Conservation (phyloP, 1,284 basidiomycete species). For the Cerrena zonata region DNA sequence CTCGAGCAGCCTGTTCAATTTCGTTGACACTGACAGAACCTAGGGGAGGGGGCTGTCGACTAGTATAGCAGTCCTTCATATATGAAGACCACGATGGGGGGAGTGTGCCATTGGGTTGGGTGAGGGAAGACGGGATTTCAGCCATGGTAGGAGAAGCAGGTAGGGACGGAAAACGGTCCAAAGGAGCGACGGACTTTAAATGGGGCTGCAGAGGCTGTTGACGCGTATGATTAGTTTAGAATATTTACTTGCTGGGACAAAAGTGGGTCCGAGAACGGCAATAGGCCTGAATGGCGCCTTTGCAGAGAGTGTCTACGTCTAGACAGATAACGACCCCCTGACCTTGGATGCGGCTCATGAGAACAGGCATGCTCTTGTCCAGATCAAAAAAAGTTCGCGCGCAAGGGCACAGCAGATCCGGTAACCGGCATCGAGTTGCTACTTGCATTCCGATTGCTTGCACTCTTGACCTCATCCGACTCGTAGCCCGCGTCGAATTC, state of each 20-base stretch:
- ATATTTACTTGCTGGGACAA: background rate
- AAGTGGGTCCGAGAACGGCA: background rate
- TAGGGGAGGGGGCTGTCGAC: slow-evolving; percentile 28
- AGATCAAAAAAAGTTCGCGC: background rate
- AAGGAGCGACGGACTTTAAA: background rate
- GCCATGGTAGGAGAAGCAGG: background rate
- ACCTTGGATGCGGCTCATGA: background rate
- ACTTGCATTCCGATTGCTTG: background rate
- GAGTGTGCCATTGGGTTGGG: slow-evolving; percentile 5
- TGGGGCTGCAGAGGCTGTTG: background rate
- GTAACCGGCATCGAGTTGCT: background rate
- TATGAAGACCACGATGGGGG: slow-evolving; percentile 24
- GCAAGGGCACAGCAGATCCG: background rate
- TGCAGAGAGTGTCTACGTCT: background rate
- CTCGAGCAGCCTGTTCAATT: slow-evolving; percentile 40
- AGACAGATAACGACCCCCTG: background rate
- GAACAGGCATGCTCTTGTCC: background rate
- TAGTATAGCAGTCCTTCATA: slow-evolving; percentile 23
- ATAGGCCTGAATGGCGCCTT: background rate
- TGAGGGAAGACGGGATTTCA: background rate
- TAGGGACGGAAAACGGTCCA: background rate
- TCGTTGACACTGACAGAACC: slow-evolving; percentile 37
- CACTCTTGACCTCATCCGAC: background rate
- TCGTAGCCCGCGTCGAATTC: background rate
- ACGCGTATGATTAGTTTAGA: background rate